Base-by-base conservation (phyloP, 176 grass and related monocot genomes). In the Raddia guianensis region DNA sequence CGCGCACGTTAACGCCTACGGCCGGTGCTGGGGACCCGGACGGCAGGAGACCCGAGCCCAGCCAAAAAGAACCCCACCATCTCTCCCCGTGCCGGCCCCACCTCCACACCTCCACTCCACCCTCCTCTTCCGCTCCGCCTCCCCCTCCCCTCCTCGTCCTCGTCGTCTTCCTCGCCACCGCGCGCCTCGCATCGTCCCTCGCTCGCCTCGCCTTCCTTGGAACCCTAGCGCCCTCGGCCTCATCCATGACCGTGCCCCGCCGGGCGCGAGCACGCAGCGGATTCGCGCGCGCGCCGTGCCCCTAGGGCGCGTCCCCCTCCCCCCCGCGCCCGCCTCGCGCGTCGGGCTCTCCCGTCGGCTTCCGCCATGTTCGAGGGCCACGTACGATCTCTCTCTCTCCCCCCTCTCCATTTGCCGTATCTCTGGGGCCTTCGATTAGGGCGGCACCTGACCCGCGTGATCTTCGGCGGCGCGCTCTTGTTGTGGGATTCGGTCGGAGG, bases 291-390 rank as follows among this genome's bases (percentile, higher is more conserved):
- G 77, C 72, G 48, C 27, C 13, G 12, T 74, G 37, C 40, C 18
- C 34, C 65, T 89, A 89, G 87, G 48, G 48, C 50, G 70, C 27
- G 27, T 27, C 27, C 27, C 27, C 27, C 27, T 27, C 27, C 73
- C 20, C 20, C 13, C 20, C n/a, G 62, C 49, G 7, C 66, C 66
- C 80, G 7, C 3, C 60, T 32, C 8, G 12, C 68, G 43, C 62
- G 53, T 42, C 48, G 71, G 71, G 42, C 77, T 65, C 58, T 46
- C 35, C 19, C 63, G 67, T 77, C 47, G 57, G 72, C 77, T 48
- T 77, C 56, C 77, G 65, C 82, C 64, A 89, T 89, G 87, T 85
- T 89, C 87, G 87, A 89, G 82, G 87, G 87, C 78, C 87, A 89
- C 72, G 87, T 89, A 85, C 64, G 82, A 72, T 89, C 27, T 65